A percentile compares a stretch with the other conserved stretches of the same genome.
Evolutionary conservation across 2,329 filamentous ascomycete genomes (phyloP).

Genomic region (Fusarium acutatum): DNA sequence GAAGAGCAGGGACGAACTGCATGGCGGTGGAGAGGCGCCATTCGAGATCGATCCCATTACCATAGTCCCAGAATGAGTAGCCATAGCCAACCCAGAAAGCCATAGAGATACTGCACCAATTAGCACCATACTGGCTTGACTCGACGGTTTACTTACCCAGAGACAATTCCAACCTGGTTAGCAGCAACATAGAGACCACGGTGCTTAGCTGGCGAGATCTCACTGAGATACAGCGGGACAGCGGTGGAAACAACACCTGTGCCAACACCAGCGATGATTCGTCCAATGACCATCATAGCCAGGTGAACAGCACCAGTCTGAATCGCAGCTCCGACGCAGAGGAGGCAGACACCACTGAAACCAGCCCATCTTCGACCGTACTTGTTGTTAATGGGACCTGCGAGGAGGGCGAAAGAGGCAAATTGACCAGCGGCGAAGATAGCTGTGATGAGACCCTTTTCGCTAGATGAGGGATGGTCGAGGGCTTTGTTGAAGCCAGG

Average conservation of each 20-base stretch:
- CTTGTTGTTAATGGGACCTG: conserved; percentile 1
- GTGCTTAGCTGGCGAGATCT: conserved; percentile 9
- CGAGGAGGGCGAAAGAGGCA: conserved; percentile 1
- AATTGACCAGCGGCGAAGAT: conserved; percentile 17
- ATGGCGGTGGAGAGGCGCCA: conserved; percentile 12
- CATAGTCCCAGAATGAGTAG: conserved; percentile 14
- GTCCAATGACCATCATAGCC: conserved; percentile 12
- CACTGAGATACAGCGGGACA: conserved; percentile 12
- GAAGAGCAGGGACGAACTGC: conserved; percentile 9
- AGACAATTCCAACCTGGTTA: conserved; percentile 14
- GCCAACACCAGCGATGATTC: conserved; percentile 12
- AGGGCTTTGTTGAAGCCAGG: conserved; percentile 17
- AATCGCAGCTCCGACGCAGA: conserved; percentile 10
- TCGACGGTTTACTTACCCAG: neutral
- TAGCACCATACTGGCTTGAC: neutral
- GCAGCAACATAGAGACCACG: conserved; percentile 17
- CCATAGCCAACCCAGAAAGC: conserved; percentile 20
- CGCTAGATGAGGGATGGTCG: neutral
- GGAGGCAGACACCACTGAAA: neutral
- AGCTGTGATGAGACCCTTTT: conserved; percentile 15
- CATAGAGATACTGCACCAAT: neutral
- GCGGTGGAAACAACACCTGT: conserved; percentile 6
- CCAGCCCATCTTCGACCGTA: conserved; percentile 11
- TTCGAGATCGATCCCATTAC: conserved; percentile 6
- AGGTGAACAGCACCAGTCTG: conserved; percentile 18